These are phyloP conservation scores for Debaryomyces robertsiae DNA, from an alignment of 1,139 yeast species.

Conservation along the genomic window DNA sequence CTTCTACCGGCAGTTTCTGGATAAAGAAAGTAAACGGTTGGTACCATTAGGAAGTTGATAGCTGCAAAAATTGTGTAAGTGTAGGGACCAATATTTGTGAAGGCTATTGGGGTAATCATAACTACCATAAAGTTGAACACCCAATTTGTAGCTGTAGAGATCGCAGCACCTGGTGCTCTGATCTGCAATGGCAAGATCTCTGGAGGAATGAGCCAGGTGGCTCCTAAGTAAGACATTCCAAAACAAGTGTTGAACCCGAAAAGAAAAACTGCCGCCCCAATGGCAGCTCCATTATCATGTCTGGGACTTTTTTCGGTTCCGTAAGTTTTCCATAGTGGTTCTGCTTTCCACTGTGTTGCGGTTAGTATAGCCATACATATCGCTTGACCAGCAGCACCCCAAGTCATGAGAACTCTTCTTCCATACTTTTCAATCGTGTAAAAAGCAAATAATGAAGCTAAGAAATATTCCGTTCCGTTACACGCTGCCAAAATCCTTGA, in stretches of 20 bases:
- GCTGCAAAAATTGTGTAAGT: slow-evolving; percentile 43
- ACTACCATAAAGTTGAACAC: slow-evolving; percentile 45
- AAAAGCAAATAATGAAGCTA: slow-evolving; percentile 48
- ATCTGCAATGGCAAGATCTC: slow-evolving; percentile 60
- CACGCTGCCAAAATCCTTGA: slow-evolving; percentile 41
- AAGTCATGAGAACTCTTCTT: slow-evolving; percentile 51
- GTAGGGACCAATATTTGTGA: slow-evolving; percentile 33
- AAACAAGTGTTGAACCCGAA: slow-evolving; percentile 48
- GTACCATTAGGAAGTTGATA: slow-evolving; percentile 49
- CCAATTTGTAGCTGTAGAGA: slow-evolving; percentile 50
- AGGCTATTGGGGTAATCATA: slow-evolving; percentile 48
- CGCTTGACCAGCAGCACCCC: slow-evolving; percentile 56
- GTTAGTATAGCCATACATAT: slow-evolving; percentile 35
- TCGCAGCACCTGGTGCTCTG: slow-evolving; percentile 56
- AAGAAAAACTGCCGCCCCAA: slow-evolving; percentile 41
- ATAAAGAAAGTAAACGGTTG: slow-evolving; percentile 52
- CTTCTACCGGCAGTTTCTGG: slow-evolving; percentile 51
- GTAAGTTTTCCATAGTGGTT: slow-evolving; percentile 5
- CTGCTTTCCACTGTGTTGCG: slow-evolving; percentile 31
- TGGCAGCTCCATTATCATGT: slow-evolving; percentile 22
- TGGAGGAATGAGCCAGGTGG: slow-evolving; percentile 60
- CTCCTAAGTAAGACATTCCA: slow-evolving; percentile 55
- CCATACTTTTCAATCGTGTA: slow-evolving; percentile 55
- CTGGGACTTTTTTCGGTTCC: slow-evolving; percentile 14
- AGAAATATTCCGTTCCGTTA: slow-evolving; percentile 39